Evolutionary conservation across 495 filamentous ascomycete genomes (phyloP).

Genomic region (Penicillium samsonianum): DNA sequence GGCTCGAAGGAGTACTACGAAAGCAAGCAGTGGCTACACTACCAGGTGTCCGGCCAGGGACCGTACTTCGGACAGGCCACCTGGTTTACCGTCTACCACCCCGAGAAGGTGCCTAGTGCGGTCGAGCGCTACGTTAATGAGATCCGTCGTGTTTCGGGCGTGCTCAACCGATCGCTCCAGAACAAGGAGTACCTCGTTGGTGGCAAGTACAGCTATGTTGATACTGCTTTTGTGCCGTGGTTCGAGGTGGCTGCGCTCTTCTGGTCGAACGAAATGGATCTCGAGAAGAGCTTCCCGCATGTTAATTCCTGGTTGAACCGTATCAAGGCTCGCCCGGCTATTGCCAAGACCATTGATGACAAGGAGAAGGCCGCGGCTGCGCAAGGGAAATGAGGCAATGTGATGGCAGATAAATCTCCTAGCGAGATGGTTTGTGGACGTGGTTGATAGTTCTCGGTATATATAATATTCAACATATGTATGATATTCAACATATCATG

Average conservation of each 20-base stretch:
- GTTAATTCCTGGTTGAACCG: conserved; percentile 46
- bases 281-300: conserved; percentile 43
- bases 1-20: conserved; percentile 51
- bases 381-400: background rate
- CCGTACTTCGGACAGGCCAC: conserved; percentile 65
- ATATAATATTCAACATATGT: no score
- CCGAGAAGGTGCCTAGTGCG: conserved; percentile 58
- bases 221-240: conserved; percentile 62
- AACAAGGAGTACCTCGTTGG: conserved; percentile 61
- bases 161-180: conserved; percentile 55
- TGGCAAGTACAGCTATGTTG: conserved; percentile 57
- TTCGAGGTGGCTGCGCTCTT: conserved; percentile 22
- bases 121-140: conserved; percentile 62
- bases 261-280: conserved; percentile 20
- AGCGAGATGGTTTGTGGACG: no score
- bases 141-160: conserved; percentile 57
- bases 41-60: conserved; percentile 67
- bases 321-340: conserved; percentile 37
- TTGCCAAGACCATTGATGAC: conserved; percentile 43
- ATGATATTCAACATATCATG: no score
- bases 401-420: background rate
- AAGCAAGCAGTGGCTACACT: conserved; percentile 66
- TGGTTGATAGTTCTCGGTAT: no score
- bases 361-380: conserved; percentile 22
- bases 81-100: conserved; percentile 58